Percentiles rank a stretch among this genome's conserved stretches.
phyloP scores from a whole-genome alignment of 2,329 filamentous ascomycete species.

The Aspergillus sp. region DNA sequence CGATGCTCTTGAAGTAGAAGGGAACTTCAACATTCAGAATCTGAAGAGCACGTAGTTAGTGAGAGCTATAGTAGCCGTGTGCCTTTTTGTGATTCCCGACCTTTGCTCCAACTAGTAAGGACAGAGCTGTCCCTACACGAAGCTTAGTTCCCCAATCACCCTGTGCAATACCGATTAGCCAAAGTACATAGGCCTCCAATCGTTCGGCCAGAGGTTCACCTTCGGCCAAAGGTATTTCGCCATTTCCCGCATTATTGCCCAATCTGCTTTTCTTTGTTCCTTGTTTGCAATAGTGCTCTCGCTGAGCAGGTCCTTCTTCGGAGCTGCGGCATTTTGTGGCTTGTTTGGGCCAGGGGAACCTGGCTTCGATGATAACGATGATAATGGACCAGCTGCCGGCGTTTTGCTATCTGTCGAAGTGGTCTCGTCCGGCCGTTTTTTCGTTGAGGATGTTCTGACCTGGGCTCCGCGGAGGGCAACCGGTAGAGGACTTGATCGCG shows the following conservation, averaged over 20 bases:
- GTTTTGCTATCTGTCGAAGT: slow-evolving; percentile 20
- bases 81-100: slow-evolving; percentile 42
- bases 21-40: slow-evolving; percentile 95
- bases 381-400: slow-evolving; percentile 18
- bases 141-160: slow-evolving; percentile 80
- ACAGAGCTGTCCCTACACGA: slow-evolving; percentile 83
- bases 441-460: slow-evolving; percentile 37
- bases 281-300: slow-evolving; percentile 71
- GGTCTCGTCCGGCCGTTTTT: slow-evolving; percentile 29
- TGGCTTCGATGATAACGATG: slow-evolving; percentile 20
- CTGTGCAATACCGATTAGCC: slow-evolving; percentile 36
- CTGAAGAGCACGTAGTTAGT: slow-evolving; percentile 39
- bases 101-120: slow-evolving; percentile 85
- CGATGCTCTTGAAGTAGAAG: slow-evolving; percentile 98
- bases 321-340: slow-evolving; percentile 30
- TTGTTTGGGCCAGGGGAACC: slow-evolving; percentile 28
- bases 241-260: slow-evolving; percentile 99
- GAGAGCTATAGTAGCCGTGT: not conserved
- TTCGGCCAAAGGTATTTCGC: slow-evolving; percentile 94
- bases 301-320: slow-evolving; percentile 63
- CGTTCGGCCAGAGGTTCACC: slow-evolving; percentile 37
- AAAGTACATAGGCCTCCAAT: not conserved
- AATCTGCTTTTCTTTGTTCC: slow-evolving; percentile 94
- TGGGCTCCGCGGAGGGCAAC: slow-evolving; percentile 31
- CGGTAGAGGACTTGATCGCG: slow-evolving; percentile 29